Evolutionary conservation across 139 green algal genomes (phyloP).

Genomic region (Tetradesmus obliquus): DNA sequence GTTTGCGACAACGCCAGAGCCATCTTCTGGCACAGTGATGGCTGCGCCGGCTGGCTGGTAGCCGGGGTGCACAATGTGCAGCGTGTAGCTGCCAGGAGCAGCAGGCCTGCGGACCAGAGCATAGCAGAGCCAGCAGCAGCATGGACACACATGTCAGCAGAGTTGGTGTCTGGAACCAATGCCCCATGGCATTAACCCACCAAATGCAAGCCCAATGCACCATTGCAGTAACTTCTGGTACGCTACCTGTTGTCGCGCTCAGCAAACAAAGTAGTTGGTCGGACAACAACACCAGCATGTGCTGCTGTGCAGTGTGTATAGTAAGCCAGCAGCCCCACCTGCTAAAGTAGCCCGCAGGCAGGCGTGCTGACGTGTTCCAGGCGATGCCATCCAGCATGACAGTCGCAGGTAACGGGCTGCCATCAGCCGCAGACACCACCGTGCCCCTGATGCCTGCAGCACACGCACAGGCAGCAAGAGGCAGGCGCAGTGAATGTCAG

Average conservation of each 20-base stretch:
- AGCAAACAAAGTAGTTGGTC: neutral
- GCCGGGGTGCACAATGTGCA: slow-evolving; percentile 39
- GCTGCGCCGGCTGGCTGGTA: neutral
- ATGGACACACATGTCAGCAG: neutral
- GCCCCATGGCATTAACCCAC: neutral
- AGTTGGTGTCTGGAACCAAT: neutral
- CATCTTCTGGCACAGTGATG: slow-evolving; percentile 44
- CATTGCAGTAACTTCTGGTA: neutral
- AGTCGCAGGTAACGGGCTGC: slow-evolving; percentile 47
- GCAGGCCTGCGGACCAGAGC: slow-evolving; percentile 60
- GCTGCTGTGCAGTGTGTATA: neutral
- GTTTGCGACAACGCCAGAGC: slow-evolving; percentile 17
- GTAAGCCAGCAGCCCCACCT: slow-evolving; percentile 24
- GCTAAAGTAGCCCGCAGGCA: slow-evolving; percentile 60
- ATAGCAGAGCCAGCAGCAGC: neutral
- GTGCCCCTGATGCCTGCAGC: slow-evolving; percentile 27
- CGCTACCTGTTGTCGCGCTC: neutral
- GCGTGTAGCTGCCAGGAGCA: slow-evolving; percentile 72
- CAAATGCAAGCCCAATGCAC: neutral
- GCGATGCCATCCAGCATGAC: slow-evolving; percentile 66
- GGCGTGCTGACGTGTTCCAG: slow-evolving; percentile 32
- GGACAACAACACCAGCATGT: neutral
- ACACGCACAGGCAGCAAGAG: neutral
- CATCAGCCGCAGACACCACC: slow-evolving; percentile 4
- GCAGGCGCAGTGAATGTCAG: neutral